phyloP scores from a whole-genome alignment of 352 stramenopile genomes.

The Phytophthora vignae region DNA sequence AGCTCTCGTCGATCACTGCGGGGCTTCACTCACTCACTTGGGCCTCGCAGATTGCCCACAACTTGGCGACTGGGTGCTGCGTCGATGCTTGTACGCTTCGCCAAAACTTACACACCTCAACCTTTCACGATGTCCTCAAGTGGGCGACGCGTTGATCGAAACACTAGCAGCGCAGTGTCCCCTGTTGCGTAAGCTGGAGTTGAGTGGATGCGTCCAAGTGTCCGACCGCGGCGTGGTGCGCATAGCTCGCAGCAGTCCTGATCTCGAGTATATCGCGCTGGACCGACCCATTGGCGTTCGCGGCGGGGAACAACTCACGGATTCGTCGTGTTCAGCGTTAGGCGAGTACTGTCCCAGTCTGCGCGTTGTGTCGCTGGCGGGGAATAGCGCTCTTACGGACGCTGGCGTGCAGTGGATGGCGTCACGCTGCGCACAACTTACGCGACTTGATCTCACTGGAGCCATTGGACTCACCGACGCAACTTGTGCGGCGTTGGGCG shows the following conservation, averaged over 20 bases:
- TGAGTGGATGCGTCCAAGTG: conserved; percentile 83
- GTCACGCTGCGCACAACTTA: conserved; percentile 76
- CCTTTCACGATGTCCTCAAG: conserved; percentile 80
- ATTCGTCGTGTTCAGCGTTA: conserved; percentile 88
- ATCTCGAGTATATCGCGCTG: conserved; percentile 79
- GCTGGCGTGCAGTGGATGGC: conserved; percentile 91
- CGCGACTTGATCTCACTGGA: conserved; percentile 82
- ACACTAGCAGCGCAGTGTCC: conserved; percentile 78
- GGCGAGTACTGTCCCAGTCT: conserved; percentile 67
- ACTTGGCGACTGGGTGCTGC: conserved; percentile 75
- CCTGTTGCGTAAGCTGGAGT: conserved; percentile 67
- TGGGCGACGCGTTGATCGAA: conserved; percentile 89
- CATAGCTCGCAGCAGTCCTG: conserved; percentile 76
- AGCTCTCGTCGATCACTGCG: conserved; percentile 70
- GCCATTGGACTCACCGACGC: conserved; percentile 90
- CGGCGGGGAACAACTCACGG: conserved; percentile 85
- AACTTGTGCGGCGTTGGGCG: conserved; percentile 58
- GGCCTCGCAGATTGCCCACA: conserved; percentile 63
- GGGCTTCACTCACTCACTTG: conserved; percentile 37
- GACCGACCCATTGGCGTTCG: conserved; percentile 46
- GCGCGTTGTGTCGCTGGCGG: conserved; percentile 71
- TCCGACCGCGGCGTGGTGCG: conserved; percentile 88
- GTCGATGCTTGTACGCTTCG: conserved; percentile 71
- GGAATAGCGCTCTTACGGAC: conserved; percentile 91
- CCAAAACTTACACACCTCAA: conserved; percentile 58